Percentiles rank a stretch among this genome's conserved stretches.
phyloP scores from a whole-genome alignment of 129 eudicot genomes.

The Flaveria sonorensis region DNA sequence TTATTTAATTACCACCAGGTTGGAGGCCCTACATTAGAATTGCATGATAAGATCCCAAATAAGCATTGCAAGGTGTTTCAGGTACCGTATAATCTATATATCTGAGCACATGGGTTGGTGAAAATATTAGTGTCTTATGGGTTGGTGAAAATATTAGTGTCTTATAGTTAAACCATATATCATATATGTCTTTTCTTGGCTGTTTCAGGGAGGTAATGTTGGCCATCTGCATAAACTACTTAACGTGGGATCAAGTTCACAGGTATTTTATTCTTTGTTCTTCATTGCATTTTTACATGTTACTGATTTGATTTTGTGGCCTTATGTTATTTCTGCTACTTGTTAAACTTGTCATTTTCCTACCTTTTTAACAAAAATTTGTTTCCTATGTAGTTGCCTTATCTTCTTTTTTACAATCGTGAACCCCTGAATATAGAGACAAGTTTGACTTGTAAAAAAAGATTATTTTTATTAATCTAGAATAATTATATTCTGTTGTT shows the following conservation, averaged over 20 bases:
- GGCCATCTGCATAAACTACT: slow-evolving; percentile 92
- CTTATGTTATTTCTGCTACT: neutral
- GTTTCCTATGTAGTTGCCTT: slow-evolving; percentile 12
- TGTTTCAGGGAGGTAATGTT: slow-evolving; percentile 90
- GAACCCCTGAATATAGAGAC: too few species aligned
- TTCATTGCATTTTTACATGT: neutral
- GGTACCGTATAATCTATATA: slow-evolving; percentile 40
- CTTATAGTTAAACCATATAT: neutral
- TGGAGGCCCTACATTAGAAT: slow-evolving; percentile 49
- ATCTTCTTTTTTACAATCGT: neutral
- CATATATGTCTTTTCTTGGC: neutral
- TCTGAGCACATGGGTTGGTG: neutral
- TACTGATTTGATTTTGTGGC: slow-evolving; percentile 3
- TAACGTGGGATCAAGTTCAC: slow-evolving; percentile 83
- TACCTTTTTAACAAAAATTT: neutral
- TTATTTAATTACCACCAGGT: slow-evolving; percentile 43
- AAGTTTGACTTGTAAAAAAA: too few species aligned
- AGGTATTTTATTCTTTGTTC: slow-evolving; percentile 48
- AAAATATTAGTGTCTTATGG: neutral
- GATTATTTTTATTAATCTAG: neutral
- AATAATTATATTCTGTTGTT: neutral
- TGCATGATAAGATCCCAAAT: slow-evolving; percentile 50
- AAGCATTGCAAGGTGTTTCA: slow-evolving; percentile 69
- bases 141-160: neutral
- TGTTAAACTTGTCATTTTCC: too few species aligned